Conservation (phyloP, 495 filamentous ascomycete species). For the Beverwykella pulmonaria region DNA sequence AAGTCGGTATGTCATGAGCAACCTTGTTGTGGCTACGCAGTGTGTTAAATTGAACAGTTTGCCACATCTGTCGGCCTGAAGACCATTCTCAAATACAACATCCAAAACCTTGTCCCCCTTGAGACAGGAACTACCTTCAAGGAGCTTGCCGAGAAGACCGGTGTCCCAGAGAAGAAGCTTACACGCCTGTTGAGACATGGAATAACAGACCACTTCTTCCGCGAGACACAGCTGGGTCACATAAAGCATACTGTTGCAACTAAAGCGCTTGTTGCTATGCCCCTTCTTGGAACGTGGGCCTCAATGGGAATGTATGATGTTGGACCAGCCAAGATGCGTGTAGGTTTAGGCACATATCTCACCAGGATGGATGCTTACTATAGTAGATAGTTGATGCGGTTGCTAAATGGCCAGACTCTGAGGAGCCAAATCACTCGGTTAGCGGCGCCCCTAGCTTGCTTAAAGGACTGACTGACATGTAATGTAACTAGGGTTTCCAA, state of each 20-base stretch:
- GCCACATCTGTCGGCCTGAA: constrained; percentile 7
- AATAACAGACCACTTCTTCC: constrained; percentile 17
- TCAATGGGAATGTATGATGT: constrained; percentile 13
- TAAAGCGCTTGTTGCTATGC: constrained; percentile 6
- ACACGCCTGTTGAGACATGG: constrained; percentile 11
- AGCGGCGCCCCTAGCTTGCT: neutral
- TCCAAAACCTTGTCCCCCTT: constrained; percentile 10
- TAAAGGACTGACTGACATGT: constrained; percentile 3
- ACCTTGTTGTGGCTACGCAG: neutral
- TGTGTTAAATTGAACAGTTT: constrained; percentile 1
- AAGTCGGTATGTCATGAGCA: constrained; percentile 11
- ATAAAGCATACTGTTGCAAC: constrained; percentile 20
- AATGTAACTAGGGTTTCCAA: constrained; percentile 7
- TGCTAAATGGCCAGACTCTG: constrained; percentile 21
- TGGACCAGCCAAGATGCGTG: constrained; percentile 10
- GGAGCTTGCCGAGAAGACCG: constrained; percentile 8
- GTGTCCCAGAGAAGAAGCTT: neutral
- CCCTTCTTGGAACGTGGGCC: constrained; percentile 5
- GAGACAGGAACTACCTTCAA: constrained; percentile 15
- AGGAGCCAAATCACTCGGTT: constrained; percentile 23
- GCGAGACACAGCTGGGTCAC: constrained; percentile 15
- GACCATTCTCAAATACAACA: constrained; percentile 16
- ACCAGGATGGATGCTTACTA: constrained; percentile 8
- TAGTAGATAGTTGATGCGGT: constrained; percentile 13
- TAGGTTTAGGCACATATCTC: constrained; percentile 10